Percentiles rank a stretch among this genome's conserved stretches.
phyloP scores from a whole-genome alignment of 2,329 filamentous ascomycete species.

The Scedosporium dehoogii region DNA sequence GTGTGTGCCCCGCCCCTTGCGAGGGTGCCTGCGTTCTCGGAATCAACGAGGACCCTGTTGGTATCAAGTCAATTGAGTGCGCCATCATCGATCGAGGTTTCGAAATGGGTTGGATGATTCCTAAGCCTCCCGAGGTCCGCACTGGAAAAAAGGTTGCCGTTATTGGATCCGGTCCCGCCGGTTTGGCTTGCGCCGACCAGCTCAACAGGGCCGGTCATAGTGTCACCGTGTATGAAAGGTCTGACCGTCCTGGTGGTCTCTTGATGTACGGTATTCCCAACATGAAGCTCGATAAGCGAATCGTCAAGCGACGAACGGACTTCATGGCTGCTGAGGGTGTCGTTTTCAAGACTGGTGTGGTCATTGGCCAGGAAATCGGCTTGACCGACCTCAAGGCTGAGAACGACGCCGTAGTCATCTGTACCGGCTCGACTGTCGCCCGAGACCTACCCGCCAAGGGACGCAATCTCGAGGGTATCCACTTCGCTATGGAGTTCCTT shows the following conservation, averaged over 20 bases:
- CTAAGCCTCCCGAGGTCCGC: slow-evolving; percentile 64
- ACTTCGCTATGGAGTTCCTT: slow-evolving; percentile 95
- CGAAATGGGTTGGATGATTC: slow-evolving; percentile 97
- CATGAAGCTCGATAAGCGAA: slow-evolving; percentile 98
- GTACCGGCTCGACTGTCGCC: slow-evolving; percentile 86
- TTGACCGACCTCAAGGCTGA: slow-evolving; percentile 62
- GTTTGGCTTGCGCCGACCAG: slow-evolving; percentile 84
- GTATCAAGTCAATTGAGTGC: slow-evolving; percentile 97
- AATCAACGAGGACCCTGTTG: slow-evolving; percentile 93
- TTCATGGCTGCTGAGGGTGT: slow-evolving; percentile 89
- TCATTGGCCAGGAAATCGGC: slow-evolving; percentile 66
- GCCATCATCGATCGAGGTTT: slow-evolving; percentile 97
- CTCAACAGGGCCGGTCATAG: slow-evolving; percentile 84
- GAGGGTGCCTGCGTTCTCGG: slow-evolving; percentile 93
- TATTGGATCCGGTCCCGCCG: slow-evolving; percentile 85
- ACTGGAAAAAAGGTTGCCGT: slow-evolving; percentile 83
- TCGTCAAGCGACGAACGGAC: slow-evolving; percentile 90
- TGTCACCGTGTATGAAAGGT: slow-evolving; percentile 87
- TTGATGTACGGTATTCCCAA: slow-evolving; percentile 99
- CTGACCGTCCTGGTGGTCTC: slow-evolving; percentile 81
- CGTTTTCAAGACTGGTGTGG: slow-evolving; percentile 66
- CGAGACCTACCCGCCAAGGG: slow-evolving; percentile 87
- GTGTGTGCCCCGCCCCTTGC: slow-evolving; percentile 92
- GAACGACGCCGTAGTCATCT: slow-evolving; percentile 79
- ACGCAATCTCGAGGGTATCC: slow-evolving; percentile 79